Percentiles rank a stretch among this genome's conserved stretches.
Conservation (phyloP, 2,329 filamentous ascomycete genomes). For the Botryotinia narcissicola region DNA sequence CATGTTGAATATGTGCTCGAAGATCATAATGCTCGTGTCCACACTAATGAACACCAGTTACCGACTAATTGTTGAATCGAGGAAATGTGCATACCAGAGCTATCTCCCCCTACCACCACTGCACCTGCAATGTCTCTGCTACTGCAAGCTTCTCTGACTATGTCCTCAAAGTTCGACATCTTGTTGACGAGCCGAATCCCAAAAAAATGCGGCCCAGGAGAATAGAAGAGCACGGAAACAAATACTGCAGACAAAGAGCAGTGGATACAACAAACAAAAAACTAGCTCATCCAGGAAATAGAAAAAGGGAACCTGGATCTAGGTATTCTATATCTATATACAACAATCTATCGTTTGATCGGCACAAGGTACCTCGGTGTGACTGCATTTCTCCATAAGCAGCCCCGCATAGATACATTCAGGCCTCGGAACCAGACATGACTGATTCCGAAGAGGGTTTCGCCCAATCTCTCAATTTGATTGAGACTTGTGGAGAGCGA, state of each 20-base stretch:
- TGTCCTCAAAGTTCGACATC: conserved; percentile 29
- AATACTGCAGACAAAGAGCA: not conserved
- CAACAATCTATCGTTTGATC: not conserved
- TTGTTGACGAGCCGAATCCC: not conserved
- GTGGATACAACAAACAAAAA: not conserved
- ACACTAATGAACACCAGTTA: not conserved
- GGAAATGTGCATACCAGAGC: conserved; percentile 24
- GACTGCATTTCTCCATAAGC: not conserved
- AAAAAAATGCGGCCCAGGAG: not conserved
- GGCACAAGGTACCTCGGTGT: not conserved
- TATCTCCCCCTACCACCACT: conserved; percentile 26
- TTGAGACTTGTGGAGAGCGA: not conserved
- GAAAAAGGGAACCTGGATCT: not conserved
- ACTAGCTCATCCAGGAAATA: not conserved
- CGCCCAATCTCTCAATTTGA: not conserved
- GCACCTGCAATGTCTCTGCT: conserved; percentile 29
- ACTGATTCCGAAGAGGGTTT: not conserved
- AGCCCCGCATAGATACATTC: not conserved
- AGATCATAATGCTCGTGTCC: not conserved
- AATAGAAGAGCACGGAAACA: not conserved
- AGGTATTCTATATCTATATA: conserved; percentile 5
- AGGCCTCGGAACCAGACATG: not conserved
- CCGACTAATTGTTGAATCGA: not conserved
- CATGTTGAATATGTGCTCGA: conserved; percentile 1
- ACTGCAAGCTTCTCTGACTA: conserved; percentile 25